Base-by-base conservation (phyloP, 352 stramenopile species). In the Globisporangium polare region DNA sequence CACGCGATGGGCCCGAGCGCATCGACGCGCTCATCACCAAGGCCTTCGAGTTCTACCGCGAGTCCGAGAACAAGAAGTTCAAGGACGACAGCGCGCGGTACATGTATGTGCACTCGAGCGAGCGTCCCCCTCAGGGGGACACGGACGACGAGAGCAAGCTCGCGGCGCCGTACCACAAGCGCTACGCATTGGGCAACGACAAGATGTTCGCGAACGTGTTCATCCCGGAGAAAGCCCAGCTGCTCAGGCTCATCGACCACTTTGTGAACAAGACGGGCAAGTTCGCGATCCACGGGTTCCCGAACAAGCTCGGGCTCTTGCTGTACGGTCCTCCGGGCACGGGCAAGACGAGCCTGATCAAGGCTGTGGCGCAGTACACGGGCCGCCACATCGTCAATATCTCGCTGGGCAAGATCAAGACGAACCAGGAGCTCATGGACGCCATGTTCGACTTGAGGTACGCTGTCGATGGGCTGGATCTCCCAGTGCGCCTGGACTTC, bases 261-360 rank as follows among this genome's bases (percentile, higher is more conserved):
- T 95, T 95, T 60, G 52, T 62, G 42, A 63, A 49, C 62, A 81
- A 72, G 65, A 68, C 27, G 24, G 88, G 86, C n/a, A 92, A 91
- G 68, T 96, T 92, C 56, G 69, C 68, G 15, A 91, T 96, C 72
- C 56, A 62, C n/a, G 88, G 88, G 10, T 96, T 91, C 55, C 88
- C 88, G 22, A 83, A 95, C 69, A 96, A 95, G 68, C 79, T 77
- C 59, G 86, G 68, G 0, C 79, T 97, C 0, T 68, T 97, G 35
- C 65, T 97, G 2, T 73, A 96, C 49, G 89, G 89, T 0, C 81
- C 85, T 15, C 87, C 88, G 20, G 88, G 88, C 29, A 94, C 80
- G 22, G 78, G 87, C 41, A 97, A 97, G 71, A 97, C 89, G 7
- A 89, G 69, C 54, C 58, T 96, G 0, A 94, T 91, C 77, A 89